These are phyloP conservation scores for Candida glaebosa DNA, from an alignment of 805 yeast species.

Conservation along the genomic window DNA sequence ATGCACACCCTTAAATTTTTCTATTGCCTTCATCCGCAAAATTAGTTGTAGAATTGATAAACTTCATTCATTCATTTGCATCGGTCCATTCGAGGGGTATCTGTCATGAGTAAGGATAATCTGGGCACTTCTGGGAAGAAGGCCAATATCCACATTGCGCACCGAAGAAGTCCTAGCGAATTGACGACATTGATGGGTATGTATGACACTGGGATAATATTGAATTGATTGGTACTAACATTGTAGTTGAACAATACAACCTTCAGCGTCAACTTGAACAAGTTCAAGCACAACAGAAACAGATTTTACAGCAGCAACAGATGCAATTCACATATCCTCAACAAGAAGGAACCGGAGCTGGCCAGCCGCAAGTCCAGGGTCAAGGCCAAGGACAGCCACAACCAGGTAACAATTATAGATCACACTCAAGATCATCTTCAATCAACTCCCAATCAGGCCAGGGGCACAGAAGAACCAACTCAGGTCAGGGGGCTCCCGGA, in stretches of 20 bases:
- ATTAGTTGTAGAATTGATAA: neutral
- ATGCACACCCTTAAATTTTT: slow-evolving; percentile 5
- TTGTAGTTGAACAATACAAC: slow-evolving; percentile 70
- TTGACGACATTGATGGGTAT: slow-evolving; percentile 75
- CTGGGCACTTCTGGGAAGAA: slow-evolving; percentile 16
- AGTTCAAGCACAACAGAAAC: slow-evolving; percentile 91
- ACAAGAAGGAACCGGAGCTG: no score
- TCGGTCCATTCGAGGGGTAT: no score
- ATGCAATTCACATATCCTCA: slow-evolving; percentile 36
- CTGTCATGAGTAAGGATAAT: slow-evolving; percentile 3
- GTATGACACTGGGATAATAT: no score
- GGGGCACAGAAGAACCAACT: slow-evolving; percentile 36
- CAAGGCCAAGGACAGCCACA: slow-evolving; percentile 7
- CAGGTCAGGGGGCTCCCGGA: slow-evolving; percentile 29
- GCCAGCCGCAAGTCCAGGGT: slow-evolving; percentile 5
- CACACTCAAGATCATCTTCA: slow-evolving; percentile 35
- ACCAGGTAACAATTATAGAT: slow-evolving; percentile 10
- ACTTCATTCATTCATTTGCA: neutral
- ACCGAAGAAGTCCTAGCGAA: slow-evolving; percentile 93
- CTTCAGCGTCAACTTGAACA: slow-evolving; percentile 89
- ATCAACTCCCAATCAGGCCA: slow-evolving; percentile 15
- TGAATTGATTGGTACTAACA: no score
- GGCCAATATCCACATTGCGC: slow-evolving; percentile 79
- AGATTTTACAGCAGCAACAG: slow-evolving; percentile 74
- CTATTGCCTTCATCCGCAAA: slow-evolving; percentile 4